phyloP scores from a whole-genome alignment of 176 grass and related monocot genomes.

The Poa pratensis region DNA sequence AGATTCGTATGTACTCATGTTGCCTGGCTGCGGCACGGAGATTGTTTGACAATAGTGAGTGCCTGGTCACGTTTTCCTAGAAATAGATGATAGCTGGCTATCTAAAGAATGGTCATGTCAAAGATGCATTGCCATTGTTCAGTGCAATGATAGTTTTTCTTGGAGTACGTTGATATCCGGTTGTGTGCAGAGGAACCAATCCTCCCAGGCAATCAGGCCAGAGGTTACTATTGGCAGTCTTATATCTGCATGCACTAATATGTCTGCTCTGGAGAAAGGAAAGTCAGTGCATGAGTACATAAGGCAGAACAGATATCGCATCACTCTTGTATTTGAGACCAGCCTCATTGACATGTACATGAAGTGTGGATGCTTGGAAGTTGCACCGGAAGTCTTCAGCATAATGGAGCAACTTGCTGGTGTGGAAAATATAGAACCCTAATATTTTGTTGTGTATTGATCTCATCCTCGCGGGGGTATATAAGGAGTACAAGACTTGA shows the following conservation, averaged over 20 bases:
- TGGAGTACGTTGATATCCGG: conserved; percentile 76
- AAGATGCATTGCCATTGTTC: conserved; percentile 65
- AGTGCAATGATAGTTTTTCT: conserved; percentile 63
- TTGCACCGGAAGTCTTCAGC: conserved; percentile 71
- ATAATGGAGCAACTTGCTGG: conserved; percentile 54
- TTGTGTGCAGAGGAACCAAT: conserved; percentile 65
- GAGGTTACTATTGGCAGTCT: conserved; percentile 70
- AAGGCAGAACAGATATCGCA: conserved; percentile 46
- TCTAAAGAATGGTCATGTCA: conserved; percentile 50
- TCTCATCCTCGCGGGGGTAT: too few species aligned
- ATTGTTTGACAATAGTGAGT: conserved; percentile 54
- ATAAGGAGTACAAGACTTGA: too few species aligned
- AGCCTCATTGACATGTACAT: conserved; percentile 91
- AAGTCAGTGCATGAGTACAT: conserved; percentile 74
- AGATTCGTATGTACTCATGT: conserved; percentile 76
- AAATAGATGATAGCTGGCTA: conserved; percentile 77
- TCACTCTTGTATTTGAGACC: conserved; percentile 61
- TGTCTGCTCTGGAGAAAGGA: conserved; percentile 74
- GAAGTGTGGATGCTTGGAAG: conserved; percentile 68
- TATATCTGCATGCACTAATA: conserved; percentile 62
- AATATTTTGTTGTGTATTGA: too few species aligned
- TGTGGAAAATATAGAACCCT: too few species aligned
- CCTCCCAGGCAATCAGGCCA: conserved; percentile 51
- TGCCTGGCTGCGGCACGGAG: conserved; percentile 50
- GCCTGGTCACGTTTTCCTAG: conserved; percentile 72